phyloP scores from a whole-genome alignment of 352 stramenopile genomes.

The Globisporangium middletonii region DNA sequence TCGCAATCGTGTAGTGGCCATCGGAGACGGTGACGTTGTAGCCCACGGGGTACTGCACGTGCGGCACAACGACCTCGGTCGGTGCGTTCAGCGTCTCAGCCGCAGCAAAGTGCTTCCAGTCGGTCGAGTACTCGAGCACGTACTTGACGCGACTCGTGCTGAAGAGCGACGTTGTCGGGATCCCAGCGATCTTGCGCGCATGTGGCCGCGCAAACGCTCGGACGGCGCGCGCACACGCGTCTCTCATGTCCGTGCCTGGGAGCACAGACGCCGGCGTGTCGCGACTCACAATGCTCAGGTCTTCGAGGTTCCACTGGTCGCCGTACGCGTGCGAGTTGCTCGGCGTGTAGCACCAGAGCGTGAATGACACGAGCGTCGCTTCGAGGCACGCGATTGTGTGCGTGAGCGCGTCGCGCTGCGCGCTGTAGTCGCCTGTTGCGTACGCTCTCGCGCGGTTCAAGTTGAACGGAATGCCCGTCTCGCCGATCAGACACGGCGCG shows the following conservation, averaged over 20 bases:
- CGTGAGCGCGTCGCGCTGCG: slow-evolving; percentile 58
- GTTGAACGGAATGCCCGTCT: slow-evolving; percentile 73
- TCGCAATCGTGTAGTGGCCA: slow-evolving; percentile 39
- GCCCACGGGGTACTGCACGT: slow-evolving; percentile 64
- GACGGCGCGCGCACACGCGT: slow-evolving; percentile 37
- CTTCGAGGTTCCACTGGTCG: slow-evolving; percentile 85
- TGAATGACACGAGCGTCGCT: slow-evolving; percentile 75
- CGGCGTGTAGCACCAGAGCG: slow-evolving; percentile 87
- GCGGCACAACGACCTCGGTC: slow-evolving; percentile 69
- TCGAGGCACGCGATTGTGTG: slow-evolving; percentile 72
- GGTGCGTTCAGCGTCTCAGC: slow-evolving; percentile 15
- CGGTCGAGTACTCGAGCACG: slow-evolving; percentile 43
- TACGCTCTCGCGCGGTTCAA: slow-evolving; percentile 45
- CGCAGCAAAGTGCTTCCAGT: slow-evolving; percentile 17
- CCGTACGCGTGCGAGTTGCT: slow-evolving; percentile 73
- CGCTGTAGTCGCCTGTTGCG: slow-evolving; percentile 38
- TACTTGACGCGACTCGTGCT: slow-evolving; percentile 42
- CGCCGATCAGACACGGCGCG: slow-evolving; percentile 58
- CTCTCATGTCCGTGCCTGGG: slow-evolving; percentile 22
- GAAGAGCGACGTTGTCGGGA: slow-evolving; percentile 57
- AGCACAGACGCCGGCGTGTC: slow-evolving; percentile 8
- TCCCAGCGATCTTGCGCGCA: slow-evolving; percentile 59
- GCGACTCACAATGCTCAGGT: slow-evolving; percentile 74
- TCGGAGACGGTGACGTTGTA: slow-evolving; percentile 54
- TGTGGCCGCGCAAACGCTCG: slow-evolving; percentile 64